phyloP scores from a whole-genome alignment of 495 filamentous ascomycete genomes.

The Aspergillus sclerotiicarbonarius region DNA sequence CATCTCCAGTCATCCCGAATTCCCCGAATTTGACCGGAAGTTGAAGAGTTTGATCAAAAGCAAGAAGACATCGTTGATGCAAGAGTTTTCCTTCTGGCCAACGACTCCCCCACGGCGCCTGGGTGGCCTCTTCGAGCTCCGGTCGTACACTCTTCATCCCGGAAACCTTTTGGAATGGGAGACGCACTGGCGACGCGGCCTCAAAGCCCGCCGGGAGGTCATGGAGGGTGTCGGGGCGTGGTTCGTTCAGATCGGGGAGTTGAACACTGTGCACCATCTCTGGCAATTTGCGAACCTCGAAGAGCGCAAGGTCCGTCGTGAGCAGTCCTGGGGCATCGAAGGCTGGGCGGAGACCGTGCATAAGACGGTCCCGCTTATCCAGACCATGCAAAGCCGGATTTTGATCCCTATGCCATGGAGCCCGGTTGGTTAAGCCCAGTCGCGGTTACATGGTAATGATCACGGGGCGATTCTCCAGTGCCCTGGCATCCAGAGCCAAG shows the following conservation, averaged over 20 bases:
- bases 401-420: constrained; percentile 95
- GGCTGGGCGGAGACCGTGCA: constrained; percentile 98
- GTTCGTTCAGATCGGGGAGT: constrained; percentile 97
- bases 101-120: constrained; percentile 86
- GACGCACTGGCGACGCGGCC: constrained; percentile 92
- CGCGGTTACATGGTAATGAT: constrained; percentile 5
- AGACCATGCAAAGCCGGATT: constrained; percentile 91
- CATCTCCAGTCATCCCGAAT: constrained; percentile 77
- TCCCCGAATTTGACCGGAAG: constrained; percentile 74
- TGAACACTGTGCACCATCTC: constrained; percentile 96
- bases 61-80: constrained; percentile 91
- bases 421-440: constrained; percentile 65
- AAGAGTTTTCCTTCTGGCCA: constrained; percentile 99
- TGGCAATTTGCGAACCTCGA: constrained; percentile 98
- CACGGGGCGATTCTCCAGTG: background rate
- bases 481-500: constrained; percentile 3
- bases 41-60: constrained; percentile 76
- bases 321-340: constrained; percentile 92
- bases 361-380: constrained; percentile 96
- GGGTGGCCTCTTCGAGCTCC: constrained; percentile 92
- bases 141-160: constrained; percentile 94
- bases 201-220: constrained; percentile 85
- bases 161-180: constrained; percentile 98
- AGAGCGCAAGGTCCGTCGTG: constrained; percentile 84
- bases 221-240: constrained; percentile 99